These are phyloP conservation scores for Athelia psychrophila DNA, from an alignment of 1,284 basidiomycete species.

Conservation along the genomic window DNA sequence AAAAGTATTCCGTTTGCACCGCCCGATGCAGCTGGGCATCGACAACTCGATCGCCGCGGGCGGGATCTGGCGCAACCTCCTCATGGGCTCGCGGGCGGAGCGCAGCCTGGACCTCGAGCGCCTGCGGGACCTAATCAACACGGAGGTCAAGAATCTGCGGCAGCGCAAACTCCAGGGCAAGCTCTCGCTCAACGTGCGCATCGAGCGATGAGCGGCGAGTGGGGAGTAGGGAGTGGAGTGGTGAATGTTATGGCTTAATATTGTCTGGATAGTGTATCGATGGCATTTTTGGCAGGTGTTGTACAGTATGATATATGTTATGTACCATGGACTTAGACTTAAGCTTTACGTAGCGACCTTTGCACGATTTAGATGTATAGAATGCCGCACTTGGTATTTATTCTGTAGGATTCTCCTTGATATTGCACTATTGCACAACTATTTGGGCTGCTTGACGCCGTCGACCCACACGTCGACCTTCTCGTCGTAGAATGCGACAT, in stretches of 20 bases:
- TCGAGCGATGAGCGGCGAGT: too few species aligned
- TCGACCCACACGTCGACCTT: slow-evolving; percentile 67
- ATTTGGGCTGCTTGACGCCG: slow-evolving; percentile 40
- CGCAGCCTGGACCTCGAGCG: slow-evolving; percentile 76
- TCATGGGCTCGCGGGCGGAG: slow-evolving; percentile 83
- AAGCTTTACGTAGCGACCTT: too few species aligned
- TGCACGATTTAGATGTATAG: too few species aligned
- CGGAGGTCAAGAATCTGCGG: slow-evolving; percentile 82
- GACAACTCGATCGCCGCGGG: slow-evolving; percentile 87
- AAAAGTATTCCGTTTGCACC: slow-evolving; percentile 83
- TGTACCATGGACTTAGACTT: too few species aligned
- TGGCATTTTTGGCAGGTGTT: too few species aligned
- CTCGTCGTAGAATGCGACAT: slow-evolving; percentile 62
- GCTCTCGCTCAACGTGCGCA: slow-evolving; percentile 39
- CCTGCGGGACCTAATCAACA: slow-evolving; percentile 78
- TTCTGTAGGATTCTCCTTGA: too few species aligned
- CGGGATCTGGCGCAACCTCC: slow-evolving; percentile 84
- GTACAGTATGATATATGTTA: too few species aligned
- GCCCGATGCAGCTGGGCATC: slow-evolving; percentile 77
- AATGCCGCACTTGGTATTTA: too few species aligned
- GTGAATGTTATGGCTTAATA: too few species aligned
- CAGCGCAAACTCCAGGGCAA: slow-evolving; percentile 83
- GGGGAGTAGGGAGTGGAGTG: too few species aligned
- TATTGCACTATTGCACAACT: too few species aligned
- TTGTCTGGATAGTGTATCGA: too few species aligned